phyloP scores from a whole-genome alignment of 2,329 filamentous ascomycete genomes.

The Sporothrix phasma region DNA sequence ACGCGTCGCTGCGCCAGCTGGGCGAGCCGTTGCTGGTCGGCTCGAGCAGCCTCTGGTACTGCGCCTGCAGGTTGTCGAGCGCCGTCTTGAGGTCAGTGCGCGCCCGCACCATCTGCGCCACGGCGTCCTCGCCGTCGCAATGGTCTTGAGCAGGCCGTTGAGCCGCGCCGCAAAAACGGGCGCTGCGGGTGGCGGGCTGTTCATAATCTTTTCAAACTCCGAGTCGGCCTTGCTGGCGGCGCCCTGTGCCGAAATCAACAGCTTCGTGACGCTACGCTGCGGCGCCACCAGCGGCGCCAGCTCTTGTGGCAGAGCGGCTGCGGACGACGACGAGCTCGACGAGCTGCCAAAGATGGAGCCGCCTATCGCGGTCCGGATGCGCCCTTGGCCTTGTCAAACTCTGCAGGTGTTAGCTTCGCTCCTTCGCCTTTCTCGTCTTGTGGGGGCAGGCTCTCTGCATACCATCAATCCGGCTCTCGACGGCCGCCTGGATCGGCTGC shows the following conservation, averaged over 20 bases:
- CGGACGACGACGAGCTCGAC: slow-evolving; percentile 25
- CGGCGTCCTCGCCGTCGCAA: slow-evolving; percentile 84
- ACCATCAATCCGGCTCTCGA: slow-evolving; percentile 75
- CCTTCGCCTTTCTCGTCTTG: background rate
- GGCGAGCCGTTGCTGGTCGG: slow-evolving; percentile 57
- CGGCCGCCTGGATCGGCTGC: slow-evolving; percentile 62
- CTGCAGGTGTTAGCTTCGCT: slow-evolving; percentile 24
- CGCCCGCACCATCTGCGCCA: slow-evolving; percentile 81
- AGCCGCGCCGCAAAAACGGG: slow-evolving; percentile 88
- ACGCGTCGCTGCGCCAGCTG: slow-evolving; percentile 57
- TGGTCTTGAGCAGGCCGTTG: slow-evolving; percentile 76
- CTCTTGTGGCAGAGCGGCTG: slow-evolving; percentile 55
- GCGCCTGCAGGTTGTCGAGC: slow-evolving; percentile 71
- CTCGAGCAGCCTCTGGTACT: slow-evolving; percentile 58
- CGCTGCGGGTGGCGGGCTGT: slow-evolving; percentile 51
- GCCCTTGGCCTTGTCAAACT: slow-evolving; percentile 52
- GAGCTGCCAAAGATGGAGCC: slow-evolving; percentile 58
- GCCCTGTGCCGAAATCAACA: slow-evolving; percentile 56
- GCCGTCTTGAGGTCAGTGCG: slow-evolving; percentile 67
- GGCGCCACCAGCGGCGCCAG: slow-evolving; percentile 64
- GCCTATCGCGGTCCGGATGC: slow-evolving; percentile 42
- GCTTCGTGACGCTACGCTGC: slow-evolving; percentile 65
- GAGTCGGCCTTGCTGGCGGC: slow-evolving; percentile 60
- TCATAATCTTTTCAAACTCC: slow-evolving; percentile 71
- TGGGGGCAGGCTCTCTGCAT: slow-evolving; percentile 27